Percentiles rank a stretch among this genome's conserved stretches.
Conservation (phyloP, 2,329 filamentous ascomycete genomes). For the Macrophomina tecta region DNA sequence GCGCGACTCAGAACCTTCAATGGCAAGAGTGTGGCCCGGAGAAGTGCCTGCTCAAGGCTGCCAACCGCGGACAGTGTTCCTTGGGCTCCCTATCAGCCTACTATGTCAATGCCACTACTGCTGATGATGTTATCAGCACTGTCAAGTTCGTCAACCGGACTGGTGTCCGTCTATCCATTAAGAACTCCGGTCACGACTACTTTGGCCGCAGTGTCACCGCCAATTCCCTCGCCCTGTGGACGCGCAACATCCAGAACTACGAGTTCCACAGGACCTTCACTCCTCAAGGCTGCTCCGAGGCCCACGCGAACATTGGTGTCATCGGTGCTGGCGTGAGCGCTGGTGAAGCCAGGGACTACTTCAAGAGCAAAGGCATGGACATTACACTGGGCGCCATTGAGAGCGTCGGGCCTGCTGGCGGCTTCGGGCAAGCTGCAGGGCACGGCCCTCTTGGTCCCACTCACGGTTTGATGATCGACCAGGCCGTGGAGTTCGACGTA, state of each 20-base stretch:
- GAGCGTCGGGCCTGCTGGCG: slow-evolving; percentile 50
- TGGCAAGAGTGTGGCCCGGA: slow-evolving; percentile 22
- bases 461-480: slow-evolving; percentile 47
- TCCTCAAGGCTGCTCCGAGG: not conserved
- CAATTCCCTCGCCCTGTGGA: slow-evolving; percentile 35
- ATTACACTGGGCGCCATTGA: slow-evolving; percentile 21
- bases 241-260: slow-evolving; percentile 29
- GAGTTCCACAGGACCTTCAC: slow-evolving; percentile 33
- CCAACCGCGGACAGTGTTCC: slow-evolving; percentile 11
- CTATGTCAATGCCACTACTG: slow-evolving; percentile 33
- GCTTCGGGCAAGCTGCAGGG: slow-evolving; percentile 52
- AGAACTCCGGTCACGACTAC: slow-evolving; percentile 38
- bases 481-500: slow-evolving; percentile 45
- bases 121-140: slow-evolving; percentile 33
- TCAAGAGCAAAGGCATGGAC: slow-evolving; percentile 14
- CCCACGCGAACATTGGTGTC: slow-evolving; percentile 7
- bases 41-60: slow-evolving; percentile 1
- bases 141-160: slow-evolving; percentile 33
- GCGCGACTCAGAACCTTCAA: slow-evolving; percentile 24
- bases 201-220: slow-evolving; percentile 32
- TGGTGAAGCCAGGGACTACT: slow-evolving; percentile 36
- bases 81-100: slow-evolving; percentile 30
- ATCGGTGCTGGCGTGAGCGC: slow-evolving; percentile 17
- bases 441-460: slow-evolving; percentile 48
- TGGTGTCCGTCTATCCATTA: slow-evolving; percentile 34